Base-by-base conservation (phyloP, 2,329 filamentous ascomycete species). In the Cladosporium sp. region DNA sequence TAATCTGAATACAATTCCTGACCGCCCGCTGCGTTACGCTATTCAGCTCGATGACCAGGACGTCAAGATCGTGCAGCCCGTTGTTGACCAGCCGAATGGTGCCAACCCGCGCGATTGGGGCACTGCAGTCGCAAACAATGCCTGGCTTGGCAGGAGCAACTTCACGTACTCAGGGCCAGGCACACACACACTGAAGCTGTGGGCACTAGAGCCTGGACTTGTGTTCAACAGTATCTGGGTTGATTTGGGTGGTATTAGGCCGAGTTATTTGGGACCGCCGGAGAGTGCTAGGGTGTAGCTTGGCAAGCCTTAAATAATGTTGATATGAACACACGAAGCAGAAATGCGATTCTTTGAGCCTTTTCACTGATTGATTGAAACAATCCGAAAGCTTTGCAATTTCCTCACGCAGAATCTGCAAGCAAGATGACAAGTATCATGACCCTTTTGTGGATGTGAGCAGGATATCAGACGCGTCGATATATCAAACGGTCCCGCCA, bases 111-210 rank as follows among this genome's bases (percentile, higher is more conserved):
- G 69, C 0, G 71, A 70, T 6, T 81, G 78, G 77, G 62, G 68
- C 6, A 58, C 60, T 8, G 75, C 74, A 0, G 77, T 79, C 1
- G 73, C 74, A 12, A 72, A 78, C 45, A 68, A 71, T 22, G 73
- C 74, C 7, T 80, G 77, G 78, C 67, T 64, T 4, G 74, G 71
- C 45, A 70, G 66, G 13, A 73, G 71, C 9, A 69, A 67, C 29
- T 60, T 66, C 55, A 58, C 69, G 52, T 58, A 60, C 47, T 3
- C 61, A 3, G 55, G 50, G 2, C 52, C 65, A 1, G 72, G 72
- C 3, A 66, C 63, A 55, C 72, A 74, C 49, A 71, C 63, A 7
- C 43, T 76, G 50, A 72, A 68, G 54, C 42, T 76, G 13, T 75
- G 72, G 72, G 59, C 71, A 7, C 62, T 74, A 12, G 72, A 75